Evolutionary conservation across 2,329 filamentous ascomycete species (phyloP), one percentile per base, ranked within the genome.

Genomic region (Penicillium sp.): DNA sequence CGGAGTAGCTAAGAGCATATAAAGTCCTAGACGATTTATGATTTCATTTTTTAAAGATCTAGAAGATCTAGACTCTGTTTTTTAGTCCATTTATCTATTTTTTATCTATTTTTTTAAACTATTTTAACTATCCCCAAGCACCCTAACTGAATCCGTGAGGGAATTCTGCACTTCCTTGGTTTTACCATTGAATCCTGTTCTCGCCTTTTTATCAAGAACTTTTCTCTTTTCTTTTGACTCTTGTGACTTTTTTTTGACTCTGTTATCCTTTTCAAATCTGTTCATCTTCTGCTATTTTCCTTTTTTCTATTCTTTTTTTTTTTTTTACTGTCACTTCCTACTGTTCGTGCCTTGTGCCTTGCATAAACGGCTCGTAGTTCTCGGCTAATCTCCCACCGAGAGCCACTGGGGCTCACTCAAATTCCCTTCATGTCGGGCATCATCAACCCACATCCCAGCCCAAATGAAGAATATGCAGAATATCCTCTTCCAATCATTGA

Each of bases 391-490:
- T 45, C 37, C 37, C 35, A 15, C 29, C 43, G 23, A 27, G 31
- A 27, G 31, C 46, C 29, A 49, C 37, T 33, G 25, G 25, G 48
- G 47, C 49, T 57, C 54, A 48, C 45, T 21, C 37, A 48, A 49
- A 12, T 33, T 15, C 9, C 42, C 37, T 48, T 60, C 48, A 66
- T 65, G 62, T 65, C 63, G 57, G 55, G 54, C 42, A 62, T 63
- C 27, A 47, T 35, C 41, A 56, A 58, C 17, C 65, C 65, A 25
- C 63, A 63, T 45, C 64, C 65, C 12, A 67, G 61, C 33, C 65
- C 65, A 12, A 63, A 49, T 57, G 65, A 67, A 61, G 64, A 67
- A 54, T 63, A 63, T 19, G 53, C 49, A 38, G 65, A 67, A 57
- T 62, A 55, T n/a, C 61, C 64, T 46, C 57, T 67, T 17, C 60